Base-by-base conservation (phyloP, 2,329 filamentous ascomycete genomes). In the Coleophoma cylindrospora region DNA sequence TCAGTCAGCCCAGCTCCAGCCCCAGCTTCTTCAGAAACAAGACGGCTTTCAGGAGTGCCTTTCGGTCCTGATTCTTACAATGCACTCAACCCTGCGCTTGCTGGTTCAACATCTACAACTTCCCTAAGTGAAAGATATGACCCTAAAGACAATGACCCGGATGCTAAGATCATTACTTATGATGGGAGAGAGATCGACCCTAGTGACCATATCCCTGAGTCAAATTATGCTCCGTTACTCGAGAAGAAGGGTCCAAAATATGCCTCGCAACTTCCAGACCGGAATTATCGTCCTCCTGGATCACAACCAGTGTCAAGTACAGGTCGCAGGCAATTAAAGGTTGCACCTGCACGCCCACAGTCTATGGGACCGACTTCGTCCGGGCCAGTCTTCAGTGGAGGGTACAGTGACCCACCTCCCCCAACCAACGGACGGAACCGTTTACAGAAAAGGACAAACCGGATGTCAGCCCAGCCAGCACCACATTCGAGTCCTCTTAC, bases 1-100 rank as follows among this genome's bases (percentile, higher is more conserved):
- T 90, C 87, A 1, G 80, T 91, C 33, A 90, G 86, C 59, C 86
- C 87, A 2, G 79, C 80, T 2, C 86, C 87, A 2, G 79, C 80
- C 1, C 86, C 87, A 54, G 77, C 65, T 19, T 73, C 65, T 36
- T 65, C 69, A 48, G 74, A 57, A n/a, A 66, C 68, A 19, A 66
- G 80, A 51, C 71, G 78, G 45, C 60, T 80, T 5, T 86, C 84
- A 2, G 78, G 76, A 14, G 68, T 87, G 4, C 87, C 87, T 0
- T 92, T 89, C 59, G 81, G 83, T 0, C 88, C 88, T 0, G 88
- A 91, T 63, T 85, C 82, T 34, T 91, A 89, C 62, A 83, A 90
- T 59, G 75, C 80, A 1, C 74, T 89, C 56, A 91, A 91, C 54
- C 85, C 87, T 3, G 61, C 47, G 32, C 41, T 64, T 15, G 68